These are phyloP conservation scores for Alternaria ventricosa DNA, from an alignment of 2,329 filamentous ascomycete genomes.

Conservation along the genomic window DNA sequence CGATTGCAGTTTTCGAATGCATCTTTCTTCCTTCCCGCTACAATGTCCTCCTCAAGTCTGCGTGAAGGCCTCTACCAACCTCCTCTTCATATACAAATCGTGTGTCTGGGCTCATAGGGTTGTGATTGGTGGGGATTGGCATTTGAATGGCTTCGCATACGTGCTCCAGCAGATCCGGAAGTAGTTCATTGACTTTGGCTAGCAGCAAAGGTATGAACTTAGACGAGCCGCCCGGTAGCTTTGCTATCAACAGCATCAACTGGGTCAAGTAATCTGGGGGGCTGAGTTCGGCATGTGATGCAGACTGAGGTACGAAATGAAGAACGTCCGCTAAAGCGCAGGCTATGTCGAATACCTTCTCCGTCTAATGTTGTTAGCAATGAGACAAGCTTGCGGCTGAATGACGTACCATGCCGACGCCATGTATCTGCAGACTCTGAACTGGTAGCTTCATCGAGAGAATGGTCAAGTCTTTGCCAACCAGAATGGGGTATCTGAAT, in stretches of 20 bases:
- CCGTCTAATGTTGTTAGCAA: constrained; percentile 25
- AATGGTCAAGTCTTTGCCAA: constrained; percentile 66
- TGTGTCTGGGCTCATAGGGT: constrained; percentile 33
- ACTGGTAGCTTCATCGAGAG: constrained; percentile 30
- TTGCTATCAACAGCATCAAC: constrained; percentile 22
- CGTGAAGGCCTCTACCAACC: constrained; percentile 27
- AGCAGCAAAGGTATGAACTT: constrained; percentile 38
- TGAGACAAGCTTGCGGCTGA: background rate
- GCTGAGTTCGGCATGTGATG: constrained; percentile 22
- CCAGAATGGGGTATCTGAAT: constrained; percentile 68
- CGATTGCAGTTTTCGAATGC: background rate
- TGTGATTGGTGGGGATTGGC: constrained; percentile 9
- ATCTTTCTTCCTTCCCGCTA: background rate
- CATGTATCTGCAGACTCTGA: constrained; percentile 33
- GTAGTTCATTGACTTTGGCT: constrained; percentile 34
- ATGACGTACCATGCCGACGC: constrained; percentile 34
- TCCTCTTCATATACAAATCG: constrained; percentile 36
- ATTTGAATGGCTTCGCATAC: constrained; percentile 25
- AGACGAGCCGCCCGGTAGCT: constrained; percentile 28
- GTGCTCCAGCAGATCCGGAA: constrained; percentile 24
- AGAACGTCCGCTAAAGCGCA: constrained; percentile 38
- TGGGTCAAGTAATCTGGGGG: constrained; percentile 29
- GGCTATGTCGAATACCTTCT: constrained; percentile 41
- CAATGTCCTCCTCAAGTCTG: background rate
- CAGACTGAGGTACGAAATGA: constrained; percentile 25